Base-by-base conservation (phyloP, 2,329 filamentous ascomycete species). In the Volutella citrinella region DNA sequence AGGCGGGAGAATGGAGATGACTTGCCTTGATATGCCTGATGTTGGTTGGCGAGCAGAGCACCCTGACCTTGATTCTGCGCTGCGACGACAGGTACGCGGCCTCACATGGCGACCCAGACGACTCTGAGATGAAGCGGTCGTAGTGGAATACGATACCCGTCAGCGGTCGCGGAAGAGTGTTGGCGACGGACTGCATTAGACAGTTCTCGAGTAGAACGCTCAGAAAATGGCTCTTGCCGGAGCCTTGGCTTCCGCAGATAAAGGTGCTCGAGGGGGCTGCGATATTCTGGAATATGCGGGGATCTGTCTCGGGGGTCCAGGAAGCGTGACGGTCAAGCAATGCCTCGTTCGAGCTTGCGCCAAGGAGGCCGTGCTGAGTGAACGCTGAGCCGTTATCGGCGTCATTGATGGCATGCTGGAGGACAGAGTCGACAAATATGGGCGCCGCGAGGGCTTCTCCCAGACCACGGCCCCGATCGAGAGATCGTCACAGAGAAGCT, bases 111-210 rank as follows among this genome's bases (percentile, higher is more conserved):
- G 62, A 63, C 10, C 71, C 71, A 2, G 65, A 58, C 0, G 53
- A 48, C 26, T 73, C 68, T 0, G 67, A 73, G 10, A 67, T 64
- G 40, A 75, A 77, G 0, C 67, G 69, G 43, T 82, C 78, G 38
- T 80, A 84, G 42, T 84, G 79, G 30, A 85, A 84, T 0, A 85
- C 72, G 0, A 85, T 57, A 0, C 75, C 79, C 0, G 77, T 75
- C 1, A 84, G 58, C 0, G 78, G 78, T 0, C 60, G 60, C 0
- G 66, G 64, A 2, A 81, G 60, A 1, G 55, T 51, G 7, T 70
- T 73, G 0, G 71, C 60, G 1, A 54, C 46, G 0, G 64, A 72
- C 0, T 54, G 46, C 2, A 78, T 56, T 0, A 84, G 58, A 21
- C 72, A 80, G 42, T 76, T 79, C 48, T 84, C 79, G 0, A 76